These are phyloP conservation scores for Cordyceps fumosorosea DNA, from an alignment of 2,329 filamentous ascomycete species.

Conservation along the genomic window DNA sequence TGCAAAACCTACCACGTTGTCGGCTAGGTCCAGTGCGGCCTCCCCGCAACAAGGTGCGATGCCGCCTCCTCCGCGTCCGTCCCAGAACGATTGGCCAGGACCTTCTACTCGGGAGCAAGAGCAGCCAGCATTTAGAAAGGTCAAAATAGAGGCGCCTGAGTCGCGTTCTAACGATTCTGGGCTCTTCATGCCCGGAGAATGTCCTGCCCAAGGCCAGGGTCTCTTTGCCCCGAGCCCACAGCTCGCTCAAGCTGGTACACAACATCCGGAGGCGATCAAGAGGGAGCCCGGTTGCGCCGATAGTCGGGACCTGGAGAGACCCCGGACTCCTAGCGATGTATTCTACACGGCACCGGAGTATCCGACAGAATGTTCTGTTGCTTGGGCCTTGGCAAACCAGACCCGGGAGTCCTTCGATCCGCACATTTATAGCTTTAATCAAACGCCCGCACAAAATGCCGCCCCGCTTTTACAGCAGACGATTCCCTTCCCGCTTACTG, in stretches of 20 bases:
- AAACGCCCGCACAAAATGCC: not conserved
- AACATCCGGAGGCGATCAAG: too few relatives aligned
- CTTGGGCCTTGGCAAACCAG: too few relatives aligned
- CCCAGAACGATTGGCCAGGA: not conserved
- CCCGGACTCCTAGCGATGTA: too few relatives aligned
- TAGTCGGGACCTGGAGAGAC: too few relatives aligned
- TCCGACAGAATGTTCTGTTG: too few relatives aligned
- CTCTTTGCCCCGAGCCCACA: not conserved
- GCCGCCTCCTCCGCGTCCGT: not conserved
- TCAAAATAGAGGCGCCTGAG: not conserved
- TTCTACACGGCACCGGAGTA: too few relatives aligned
- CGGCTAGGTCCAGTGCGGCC: not conserved
- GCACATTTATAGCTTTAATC: not conserved
- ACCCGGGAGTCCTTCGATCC: not conserved
- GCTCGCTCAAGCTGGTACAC: not conserved
- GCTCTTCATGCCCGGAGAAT: too few relatives aligned
- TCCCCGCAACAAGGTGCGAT: not conserved
- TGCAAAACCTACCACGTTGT: not conserved
- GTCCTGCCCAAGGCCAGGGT: not conserved
- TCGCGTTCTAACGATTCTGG: too few relatives aligned
- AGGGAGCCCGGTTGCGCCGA: too few relatives aligned
- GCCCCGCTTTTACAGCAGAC: not conserved
- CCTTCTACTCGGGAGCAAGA: not conserved
- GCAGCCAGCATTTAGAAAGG: too few relatives aligned
- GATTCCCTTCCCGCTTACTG: not conserved